Conservation (phyloP, 352 stramenopile genomes). For the Globisporangium cederbergense region DNA sequence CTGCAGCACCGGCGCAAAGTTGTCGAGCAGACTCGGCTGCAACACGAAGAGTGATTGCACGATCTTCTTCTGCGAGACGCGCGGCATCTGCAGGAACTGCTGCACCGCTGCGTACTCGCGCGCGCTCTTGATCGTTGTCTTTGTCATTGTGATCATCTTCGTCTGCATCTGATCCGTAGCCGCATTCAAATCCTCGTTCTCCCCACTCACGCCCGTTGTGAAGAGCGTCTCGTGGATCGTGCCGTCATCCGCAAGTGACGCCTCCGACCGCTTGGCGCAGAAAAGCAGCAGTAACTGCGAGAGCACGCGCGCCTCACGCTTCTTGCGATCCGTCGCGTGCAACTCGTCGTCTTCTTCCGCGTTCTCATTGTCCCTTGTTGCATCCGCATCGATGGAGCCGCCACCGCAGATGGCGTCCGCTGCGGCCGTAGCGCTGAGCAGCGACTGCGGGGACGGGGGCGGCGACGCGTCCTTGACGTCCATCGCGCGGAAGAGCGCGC, state of each 20-base stretch:
- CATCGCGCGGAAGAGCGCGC: slow-evolving; percentile 11
- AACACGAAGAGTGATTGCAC: slow-evolving; percentile 42
- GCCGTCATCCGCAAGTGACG: not conserved
- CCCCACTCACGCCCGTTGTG: not conserved
- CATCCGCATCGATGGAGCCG: not conserved
- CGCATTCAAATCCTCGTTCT: not conserved
- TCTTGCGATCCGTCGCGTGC: slow-evolving; percentile 4
- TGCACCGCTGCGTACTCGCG: slow-evolving; percentile 33
- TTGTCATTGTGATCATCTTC: slow-evolving; percentile 10
- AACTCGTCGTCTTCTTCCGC: slow-evolving; percentile 3
- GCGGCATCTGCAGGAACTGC: slow-evolving; percentile 35
- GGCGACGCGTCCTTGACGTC: slow-evolving; percentile 8
- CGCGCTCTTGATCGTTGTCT: slow-evolving; percentile 1
- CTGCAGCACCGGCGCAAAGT: slow-evolving; percentile 54
- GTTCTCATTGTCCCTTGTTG: not conserved
- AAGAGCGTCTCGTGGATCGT: not conserved
- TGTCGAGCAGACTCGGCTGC: slow-evolving; percentile 32
- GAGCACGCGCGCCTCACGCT: slow-evolving; percentile 38
- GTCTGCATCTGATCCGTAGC: not conserved
- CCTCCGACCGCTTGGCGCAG: slow-evolving; percentile 21
- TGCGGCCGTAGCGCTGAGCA: not conserved
- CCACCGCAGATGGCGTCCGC: not conserved
- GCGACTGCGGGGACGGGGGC: not conserved
- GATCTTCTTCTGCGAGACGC: slow-evolving; percentile 39
- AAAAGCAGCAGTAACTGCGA: slow-evolving; percentile 45